Percentiles rank a stretch among this genome's conserved stretches.
Evolutionary conservation across 202 grass and related monocot genomes (phyloP).

Genomic region (Musa balbisiana): DNA sequence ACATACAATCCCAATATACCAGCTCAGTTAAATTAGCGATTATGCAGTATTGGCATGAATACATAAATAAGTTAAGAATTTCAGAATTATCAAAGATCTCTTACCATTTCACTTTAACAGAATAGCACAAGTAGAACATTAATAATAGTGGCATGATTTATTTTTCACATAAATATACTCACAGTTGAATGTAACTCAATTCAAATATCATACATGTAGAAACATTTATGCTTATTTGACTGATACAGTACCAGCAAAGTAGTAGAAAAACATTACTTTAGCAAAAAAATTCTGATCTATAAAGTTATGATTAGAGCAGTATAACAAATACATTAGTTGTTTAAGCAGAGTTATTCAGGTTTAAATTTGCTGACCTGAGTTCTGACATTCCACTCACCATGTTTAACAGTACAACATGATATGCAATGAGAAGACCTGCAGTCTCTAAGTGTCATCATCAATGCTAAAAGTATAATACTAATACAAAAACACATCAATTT

Average conservation of each 20-base stretch:
- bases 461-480: background rate
- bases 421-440: background rate
- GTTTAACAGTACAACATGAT: background rate
- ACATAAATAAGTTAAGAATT: background rate
- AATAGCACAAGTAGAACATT: background rate
- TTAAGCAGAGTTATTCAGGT: background rate
- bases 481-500: background rate
- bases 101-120: background rate
- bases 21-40: background rate
- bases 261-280: background rate
- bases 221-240: background rate
- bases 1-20: background rate
- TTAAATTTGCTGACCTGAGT: background rate
- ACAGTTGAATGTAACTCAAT: background rate
- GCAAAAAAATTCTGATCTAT: background rate
- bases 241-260: background rate
- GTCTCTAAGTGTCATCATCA: background rate
- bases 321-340: background rate
- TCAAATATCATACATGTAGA: background rate
- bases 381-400: background rate
- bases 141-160: background rate
- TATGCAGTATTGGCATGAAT: background rate
- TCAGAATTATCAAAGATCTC: background rate
- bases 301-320: background rate
- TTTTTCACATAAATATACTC: background rate